Conservation (phyloP, 192 early-diverging fungal species). For the Coemansia sp. region DNA sequence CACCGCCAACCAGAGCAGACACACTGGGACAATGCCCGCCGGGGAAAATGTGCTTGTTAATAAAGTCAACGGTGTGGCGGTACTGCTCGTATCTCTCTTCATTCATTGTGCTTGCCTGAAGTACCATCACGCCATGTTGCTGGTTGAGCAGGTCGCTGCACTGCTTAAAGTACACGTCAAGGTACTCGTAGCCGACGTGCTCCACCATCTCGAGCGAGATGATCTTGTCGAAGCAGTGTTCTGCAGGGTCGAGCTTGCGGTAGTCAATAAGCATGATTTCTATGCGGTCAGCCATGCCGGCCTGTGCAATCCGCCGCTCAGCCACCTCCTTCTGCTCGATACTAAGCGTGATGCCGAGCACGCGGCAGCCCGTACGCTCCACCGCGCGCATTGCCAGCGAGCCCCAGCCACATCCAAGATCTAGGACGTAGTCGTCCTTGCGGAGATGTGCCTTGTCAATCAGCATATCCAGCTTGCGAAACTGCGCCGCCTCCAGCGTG, state of each 20-base stretch:
- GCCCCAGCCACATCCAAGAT: slow-evolving; percentile 77
- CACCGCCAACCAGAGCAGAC: slow-evolving; percentile 57
- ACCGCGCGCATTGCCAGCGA: slow-evolving; percentile 67
- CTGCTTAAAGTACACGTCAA: slow-evolving; percentile 63
- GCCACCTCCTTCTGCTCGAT: slow-evolving; percentile 66
- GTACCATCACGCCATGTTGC: slow-evolving; percentile 56
- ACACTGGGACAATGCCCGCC: slow-evolving; percentile 72
- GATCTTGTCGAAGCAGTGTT: slow-evolving; percentile 68
- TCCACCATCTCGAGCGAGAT: slow-evolving; percentile 75
- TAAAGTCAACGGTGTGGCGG: slow-evolving; percentile 61
- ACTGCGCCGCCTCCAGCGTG: slow-evolving; percentile 64
- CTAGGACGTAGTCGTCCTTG: slow-evolving; percentile 62
- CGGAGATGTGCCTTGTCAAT: slow-evolving; percentile 58
- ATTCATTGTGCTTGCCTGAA: slow-evolving; percentile 73
- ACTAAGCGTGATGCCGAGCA: slow-evolving; percentile 66
- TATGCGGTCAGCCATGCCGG: slow-evolving; percentile 59
- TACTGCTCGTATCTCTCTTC: slow-evolving; percentile 65
- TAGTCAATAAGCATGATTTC: slow-evolving; percentile 68
- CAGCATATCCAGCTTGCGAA: slow-evolving; percentile 62
- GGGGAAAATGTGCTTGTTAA: slow-evolving; percentile 76
- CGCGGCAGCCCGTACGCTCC: slow-evolving; percentile 56
- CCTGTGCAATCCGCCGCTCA: slow-evolving; percentile 60
- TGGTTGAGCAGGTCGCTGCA: slow-evolving; percentile 61
- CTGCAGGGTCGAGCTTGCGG: slow-evolving; percentile 58
- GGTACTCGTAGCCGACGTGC: slow-evolving; percentile 68